Evolutionary conservation across 2,329 filamentous ascomycete species (phyloP), one percentile per base, ranked within the genome.

Genomic region (Acarospora socialis): DNA sequence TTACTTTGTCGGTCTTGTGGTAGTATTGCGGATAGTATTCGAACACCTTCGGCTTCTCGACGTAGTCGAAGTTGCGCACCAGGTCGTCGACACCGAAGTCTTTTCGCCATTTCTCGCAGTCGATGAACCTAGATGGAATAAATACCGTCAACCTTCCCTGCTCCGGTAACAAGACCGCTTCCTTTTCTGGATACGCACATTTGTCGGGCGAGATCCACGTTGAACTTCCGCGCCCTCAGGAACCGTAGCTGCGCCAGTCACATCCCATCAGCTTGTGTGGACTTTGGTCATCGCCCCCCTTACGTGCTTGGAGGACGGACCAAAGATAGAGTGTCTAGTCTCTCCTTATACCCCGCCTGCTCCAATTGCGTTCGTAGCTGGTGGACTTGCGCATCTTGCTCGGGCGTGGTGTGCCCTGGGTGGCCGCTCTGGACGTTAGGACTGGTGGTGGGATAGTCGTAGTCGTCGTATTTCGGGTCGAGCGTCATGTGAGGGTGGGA

Each of bases 21-120:
- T 98, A 98, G 67, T 90, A 98, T 63, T 98, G 90, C 28, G 83
- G 83, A 63, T 98, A 98, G 68, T 81, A 93, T 60, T 87, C 66
- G 59, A 81, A 81, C 37, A 98, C 71, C 53, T 87, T 56, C 34
- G 70, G 54, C 59, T 87, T 90, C 69, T 94, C 86, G 42, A 68
- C 68, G 64, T 93, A 94, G 38, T 90, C 75, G 66, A 92, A 93
- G 46, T 63, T 77, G 41, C 72, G 73, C 33, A 87, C 73, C 21
- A 82, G 69, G 42, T 86, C 69, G 59, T 94, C 82, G 19, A 92
- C 80, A 41, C 80, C 74, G 50, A 80, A 90, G 35, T 86, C 74
- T 56, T 78, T 76, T 56, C 90, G 75, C 90, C 90, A 98, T 54
- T 80, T 76, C 64, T 95, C 87, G 49, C 71, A 77, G 31, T 92